Percentiles rank a stretch among this genome's conserved stretches.
These are phyloP conservation scores for Boletus edulis DNA, from an alignment of 768 basidiomycete genomes.

Conservation along the genomic window DNA sequence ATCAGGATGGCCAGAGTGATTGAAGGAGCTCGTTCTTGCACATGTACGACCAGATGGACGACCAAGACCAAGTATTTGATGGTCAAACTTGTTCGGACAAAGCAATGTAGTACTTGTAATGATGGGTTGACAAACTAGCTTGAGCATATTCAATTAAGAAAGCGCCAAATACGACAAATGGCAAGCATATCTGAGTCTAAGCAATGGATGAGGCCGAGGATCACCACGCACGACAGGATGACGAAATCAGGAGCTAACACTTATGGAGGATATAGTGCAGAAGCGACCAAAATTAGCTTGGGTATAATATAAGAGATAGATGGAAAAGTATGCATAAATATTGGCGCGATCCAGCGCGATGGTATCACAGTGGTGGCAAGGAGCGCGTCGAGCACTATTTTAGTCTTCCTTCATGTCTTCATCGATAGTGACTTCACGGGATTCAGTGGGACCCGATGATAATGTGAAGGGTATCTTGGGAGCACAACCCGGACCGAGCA, in stretches of 20 bases:
- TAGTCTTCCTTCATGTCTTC: conserved; percentile 25
- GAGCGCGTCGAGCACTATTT: conserved; percentile 12
- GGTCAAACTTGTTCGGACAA: too few species aligned
- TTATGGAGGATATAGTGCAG: not conserved
- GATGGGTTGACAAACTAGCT: not conserved
- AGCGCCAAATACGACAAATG: not conserved
- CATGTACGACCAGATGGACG: too few species aligned
- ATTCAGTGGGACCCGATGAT: conserved; percentile 3
- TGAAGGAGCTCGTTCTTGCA: too few species aligned
- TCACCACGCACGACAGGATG: not conserved
- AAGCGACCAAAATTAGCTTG: conserved; percentile 14
- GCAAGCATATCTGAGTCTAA: not conserved
- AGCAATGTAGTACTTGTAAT: too few species aligned
- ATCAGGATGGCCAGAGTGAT: too few species aligned
- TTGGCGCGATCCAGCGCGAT: conserved; percentile 15
- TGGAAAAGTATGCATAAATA: conserved; percentile 1
- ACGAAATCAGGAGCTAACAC: not conserved
- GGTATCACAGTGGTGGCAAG: not conserved
- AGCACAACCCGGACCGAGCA: conserved; percentile 10
- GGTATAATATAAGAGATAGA: conserved; percentile 12
- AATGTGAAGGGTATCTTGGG: conserved; percentile 10
- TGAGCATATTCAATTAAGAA: not conserved
- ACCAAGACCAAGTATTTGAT: too few species aligned
- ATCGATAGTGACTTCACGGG: conserved; percentile 6
- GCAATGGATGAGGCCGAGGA: not conserved